These are phyloP conservation scores for Madurella fahalii DNA, from an alignment of 2,329 filamentous ascomycete species.

Conservation along the genomic window DNA sequence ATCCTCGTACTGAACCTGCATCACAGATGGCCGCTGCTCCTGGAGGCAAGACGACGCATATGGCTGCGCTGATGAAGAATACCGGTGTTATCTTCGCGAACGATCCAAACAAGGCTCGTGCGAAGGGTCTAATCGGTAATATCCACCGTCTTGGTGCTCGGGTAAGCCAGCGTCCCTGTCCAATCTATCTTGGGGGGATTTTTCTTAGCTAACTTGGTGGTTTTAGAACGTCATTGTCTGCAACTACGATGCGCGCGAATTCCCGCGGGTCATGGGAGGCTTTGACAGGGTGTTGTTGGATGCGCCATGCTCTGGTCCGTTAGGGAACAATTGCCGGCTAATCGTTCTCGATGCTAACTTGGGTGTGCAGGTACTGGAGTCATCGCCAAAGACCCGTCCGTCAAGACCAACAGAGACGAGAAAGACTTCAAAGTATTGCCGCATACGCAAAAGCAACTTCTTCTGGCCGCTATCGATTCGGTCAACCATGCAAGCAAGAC, in stretches of 20 bases:
- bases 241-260: slow-evolving; percentile 91
- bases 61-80: slow-evolving; percentile 97
- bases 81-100: slow-evolving; percentile 95
- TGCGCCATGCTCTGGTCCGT: slow-evolving; percentile 74
- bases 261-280: slow-evolving; percentile 89
- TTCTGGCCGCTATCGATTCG: slow-evolving; percentile 90
- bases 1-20: not conserved
- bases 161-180: slow-evolving; percentile 3
- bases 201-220: not conserved
- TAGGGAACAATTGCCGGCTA: too few relatives aligned
- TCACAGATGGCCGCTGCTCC: slow-evolving; percentile 83
- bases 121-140: slow-evolving; percentile 97
- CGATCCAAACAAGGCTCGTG: slow-evolving; percentile 87
- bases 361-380: slow-evolving; percentile 68
- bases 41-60: slow-evolving; percentile 93
- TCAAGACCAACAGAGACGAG: slow-evolving; percentile 98
- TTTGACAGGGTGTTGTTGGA: slow-evolving; percentile 94
- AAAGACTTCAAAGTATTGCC: slow-evolving; percentile 90
- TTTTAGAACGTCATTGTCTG: slow-evolving; percentile 79
- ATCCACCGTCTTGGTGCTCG: slow-evolving; percentile 90
- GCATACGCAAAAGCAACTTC: slow-evolving; percentile 89
- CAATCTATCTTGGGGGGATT: too few relatives aligned
- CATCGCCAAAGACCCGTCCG: slow-evolving; percentile 91
- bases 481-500: slow-evolving; percentile 89
- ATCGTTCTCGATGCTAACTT: not conserved